phyloP scores from a whole-genome alignment of 2,329 filamentous ascomycete genomes.

The Stagonosporopsis chrysanthemi region DNA sequence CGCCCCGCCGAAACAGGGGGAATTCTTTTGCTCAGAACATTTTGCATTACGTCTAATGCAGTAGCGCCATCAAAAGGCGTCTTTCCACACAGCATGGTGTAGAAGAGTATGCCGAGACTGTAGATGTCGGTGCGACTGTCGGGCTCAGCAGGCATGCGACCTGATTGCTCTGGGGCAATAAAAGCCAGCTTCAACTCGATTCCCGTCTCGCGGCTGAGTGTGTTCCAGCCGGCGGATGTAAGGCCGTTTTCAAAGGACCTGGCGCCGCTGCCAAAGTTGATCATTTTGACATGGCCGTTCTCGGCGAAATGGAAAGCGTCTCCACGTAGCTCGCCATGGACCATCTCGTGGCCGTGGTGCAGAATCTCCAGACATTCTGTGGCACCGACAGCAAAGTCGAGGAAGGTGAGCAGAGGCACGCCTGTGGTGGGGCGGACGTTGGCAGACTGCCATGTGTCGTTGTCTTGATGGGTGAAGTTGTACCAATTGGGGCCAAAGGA shows the following conservation, averaged over 20 bases:
- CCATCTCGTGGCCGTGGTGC: constrained; percentile 85
- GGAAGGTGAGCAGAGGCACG: constrained; percentile 76
- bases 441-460: constrained; percentile 24
- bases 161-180: constrained; percentile 94
- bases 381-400: constrained; percentile 91
- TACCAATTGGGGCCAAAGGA: constrained; percentile 74
- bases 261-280: constrained; percentile 85
- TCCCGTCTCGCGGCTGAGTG: constrained; percentile 80
- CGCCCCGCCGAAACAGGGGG: constrained; percentile 78
- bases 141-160: constrained; percentile 88
- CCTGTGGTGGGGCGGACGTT: constrained; percentile 54
- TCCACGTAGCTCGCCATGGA: constrained; percentile 88
- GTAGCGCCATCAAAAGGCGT: constrained; percentile 80
- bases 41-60: constrained; percentile 90
- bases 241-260: constrained; percentile 91
- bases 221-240: constrained; percentile 83
- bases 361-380: constrained; percentile 85
- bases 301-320: constrained; percentile 92
- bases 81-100: constrained; percentile 74
- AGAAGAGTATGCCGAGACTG: constrained; percentile 87
- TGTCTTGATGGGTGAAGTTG: constrained; percentile 29
- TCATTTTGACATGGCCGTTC: constrained; percentile 75
- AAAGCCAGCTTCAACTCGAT: constrained; percentile 89
- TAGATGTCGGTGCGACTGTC: constrained; percentile 91
- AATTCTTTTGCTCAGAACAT: constrained; percentile 80